Percentiles rank a stretch among this genome's conserved stretches.
Evolutionary conservation across 1,139 yeast genomes (phyloP).

Genomic region (Candida smagusa): DNA sequence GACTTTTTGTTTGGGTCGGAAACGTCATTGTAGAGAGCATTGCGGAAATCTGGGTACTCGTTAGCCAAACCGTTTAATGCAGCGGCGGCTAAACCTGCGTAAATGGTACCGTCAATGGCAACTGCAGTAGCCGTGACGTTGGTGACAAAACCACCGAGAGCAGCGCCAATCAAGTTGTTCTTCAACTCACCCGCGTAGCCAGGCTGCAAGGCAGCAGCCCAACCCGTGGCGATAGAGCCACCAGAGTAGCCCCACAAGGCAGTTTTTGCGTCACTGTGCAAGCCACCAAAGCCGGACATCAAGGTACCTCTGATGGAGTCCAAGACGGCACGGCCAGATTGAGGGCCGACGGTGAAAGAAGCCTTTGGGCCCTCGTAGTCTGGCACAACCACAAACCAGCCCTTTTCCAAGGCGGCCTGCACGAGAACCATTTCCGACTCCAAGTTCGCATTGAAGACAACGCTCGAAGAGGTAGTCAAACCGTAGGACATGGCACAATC

Average conservation of each 20-base stretch:
- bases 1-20: not conserved
- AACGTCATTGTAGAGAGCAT: conserved; percentile 1
- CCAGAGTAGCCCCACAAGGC: conserved; percentile 38
- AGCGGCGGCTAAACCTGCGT: conserved; percentile 24
- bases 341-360: conserved; percentile 27
- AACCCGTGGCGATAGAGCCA: conserved; percentile 31
- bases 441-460: conserved; percentile 14
- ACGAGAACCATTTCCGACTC: conserved; percentile 21
- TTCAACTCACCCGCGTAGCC: conserved; percentile 30
- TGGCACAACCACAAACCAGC: conserved; percentile 31
- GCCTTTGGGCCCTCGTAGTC: conserved; percentile 32
- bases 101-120: conserved; percentile 20
- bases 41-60: conserved; percentile 22
- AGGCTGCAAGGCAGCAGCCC: conserved; percentile 36
- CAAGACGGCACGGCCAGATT: conserved; percentile 26
- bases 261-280: conserved; percentile 20
- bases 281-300: conserved; percentile 19
- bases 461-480: conserved; percentile 14
- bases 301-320: conserved; percentile 27
- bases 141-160: conserved; percentile 31
- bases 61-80: conserved; percentile 26
- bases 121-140: conserved; percentile 19
- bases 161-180: conserved; percentile 24
- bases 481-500: conserved; percentile 35
- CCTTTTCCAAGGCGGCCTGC: conserved; percentile 18